Base-by-base conservation (phyloP, 2,329 filamentous ascomycete genomes). In the Trichothecium roseum region DNA sequence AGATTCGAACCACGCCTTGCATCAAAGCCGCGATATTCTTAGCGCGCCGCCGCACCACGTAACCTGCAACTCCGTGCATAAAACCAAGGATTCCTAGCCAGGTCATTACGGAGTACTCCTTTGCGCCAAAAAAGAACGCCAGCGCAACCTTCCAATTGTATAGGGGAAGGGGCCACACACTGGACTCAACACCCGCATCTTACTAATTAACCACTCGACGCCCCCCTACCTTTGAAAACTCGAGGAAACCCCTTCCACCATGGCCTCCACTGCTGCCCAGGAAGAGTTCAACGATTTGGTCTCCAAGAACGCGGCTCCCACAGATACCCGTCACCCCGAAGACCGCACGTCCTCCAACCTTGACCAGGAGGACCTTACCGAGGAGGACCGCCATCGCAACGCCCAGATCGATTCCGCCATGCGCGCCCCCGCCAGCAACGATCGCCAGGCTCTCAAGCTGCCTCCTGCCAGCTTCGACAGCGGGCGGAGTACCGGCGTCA, bases 401-500 rank as follows among this genome's bases (percentile, higher is more conserved):
- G 45, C 59, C 29, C 66, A 73, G 50, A 73, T 81, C 54, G 69
- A 80, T 55, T 69, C 69, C 46, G 72, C 69, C 48, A 81, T 81
- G 74, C 68, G 78, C 49, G 77, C 78, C 56, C 71, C 78, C 35
- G 65, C 69, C 40, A 60, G 71, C 44, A 66, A 52, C 53, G 53
- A 48, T 47, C 62, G 49, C 42, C 43, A 53, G 40, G 66, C 65
- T 38, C 57, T 84, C 49, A 71, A 69, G 51, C 72, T 83, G 41
- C 76, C 76, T 12, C 75, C 74, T 8, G 63, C 64, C 10, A 69
- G 66, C 37, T 80, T 81, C 50, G 74, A 84, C 54, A 74, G 65
- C 36, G 78, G 81, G 39, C 72, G 76, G 45, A 78, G 83, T 46
- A 89, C 84, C 3, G 84, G 84, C 32, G 84, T 87, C 46, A 89